Evolutionary conservation across 179 eudicot genomes (phyloP).

Genomic region (Camellia oleifera): DNA sequence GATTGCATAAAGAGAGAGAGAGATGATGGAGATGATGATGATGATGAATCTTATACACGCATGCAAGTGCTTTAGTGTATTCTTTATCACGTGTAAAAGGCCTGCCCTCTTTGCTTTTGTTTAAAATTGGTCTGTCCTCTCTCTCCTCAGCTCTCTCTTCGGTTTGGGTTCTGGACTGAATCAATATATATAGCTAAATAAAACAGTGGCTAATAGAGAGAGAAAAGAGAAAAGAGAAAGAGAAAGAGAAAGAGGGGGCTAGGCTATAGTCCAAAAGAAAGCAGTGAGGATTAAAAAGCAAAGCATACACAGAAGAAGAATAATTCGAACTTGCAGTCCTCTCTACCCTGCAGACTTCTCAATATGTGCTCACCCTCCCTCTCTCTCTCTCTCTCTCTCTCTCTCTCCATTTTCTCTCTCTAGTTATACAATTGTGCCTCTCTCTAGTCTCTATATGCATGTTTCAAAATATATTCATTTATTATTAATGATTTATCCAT

Average conservation of each 20-base stretch:
- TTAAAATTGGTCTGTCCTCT: neutral
- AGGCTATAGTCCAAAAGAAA: slow-evolving; percentile 8
- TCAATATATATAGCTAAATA: neutral
- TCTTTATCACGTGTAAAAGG: slow-evolving; percentile 57
- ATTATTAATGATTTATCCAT: no score
- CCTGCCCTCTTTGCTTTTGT: slow-evolving; percentile 22
- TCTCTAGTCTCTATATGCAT: neutral
- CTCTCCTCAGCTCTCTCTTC: neutral
- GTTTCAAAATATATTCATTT: neutral
- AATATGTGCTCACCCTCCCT: slow-evolving; percentile 12
- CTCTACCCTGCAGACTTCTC: slow-evolving; percentile 20
- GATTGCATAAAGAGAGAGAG: neutral
- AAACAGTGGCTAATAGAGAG: neutral
- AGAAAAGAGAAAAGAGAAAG: neutral
- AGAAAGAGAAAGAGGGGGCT: neutral
- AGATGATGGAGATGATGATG: slow-evolving; percentile 23
- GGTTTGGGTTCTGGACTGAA: slow-evolving; percentile 8
- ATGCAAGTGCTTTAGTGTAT: slow-evolving; percentile 48
- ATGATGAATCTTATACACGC: slow-evolving; percentile 55
- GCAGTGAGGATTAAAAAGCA: slow-evolving; percentile 16
- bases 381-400: no score
- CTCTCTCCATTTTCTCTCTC: neutral
- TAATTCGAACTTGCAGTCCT: slow-evolving; percentile 40
- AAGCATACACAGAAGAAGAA: slow-evolving; percentile 30
- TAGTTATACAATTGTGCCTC: neutral